Percentiles rank a stretch among this genome's conserved stretches.
Conservation (phyloP, 2,329 filamentous ascomycete species). For the Salinomyces thailandicus region DNA sequence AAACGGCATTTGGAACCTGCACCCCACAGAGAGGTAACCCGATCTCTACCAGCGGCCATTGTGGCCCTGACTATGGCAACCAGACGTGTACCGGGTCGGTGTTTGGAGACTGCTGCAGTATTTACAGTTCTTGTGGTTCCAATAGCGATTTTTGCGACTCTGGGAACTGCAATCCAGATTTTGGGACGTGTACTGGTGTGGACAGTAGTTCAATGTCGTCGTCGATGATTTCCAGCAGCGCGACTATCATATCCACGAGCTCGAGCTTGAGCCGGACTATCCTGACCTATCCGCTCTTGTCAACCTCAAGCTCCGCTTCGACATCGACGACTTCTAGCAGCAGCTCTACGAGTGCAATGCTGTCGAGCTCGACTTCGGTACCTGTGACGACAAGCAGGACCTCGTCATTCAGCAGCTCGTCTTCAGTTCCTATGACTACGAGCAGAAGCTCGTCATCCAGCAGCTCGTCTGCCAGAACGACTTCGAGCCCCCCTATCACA, state of each 20-base stretch:
- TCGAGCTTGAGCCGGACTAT: no score
- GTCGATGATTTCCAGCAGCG: neutral
- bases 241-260: neutral
- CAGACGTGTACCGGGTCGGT: slow-evolving; percentile 2
- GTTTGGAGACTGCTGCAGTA: slow-evolving; percentile 3
- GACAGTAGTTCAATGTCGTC: neutral
- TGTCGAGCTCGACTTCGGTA: slow-evolving; percentile 6
- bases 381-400: slow-evolving; percentile 3
- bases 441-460: slow-evolving; percentile 1
- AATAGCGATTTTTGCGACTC: slow-evolving; percentile 2
- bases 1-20: slow-evolving; percentile 5
- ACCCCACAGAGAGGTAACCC: slow-evolving; percentile 1
- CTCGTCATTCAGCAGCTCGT: slow-evolving; percentile 5
- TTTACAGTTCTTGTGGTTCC: slow-evolving; percentile 3
- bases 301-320: neutral
- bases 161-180: slow-evolving; percentile 3
- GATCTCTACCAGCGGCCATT: slow-evolving; percentile 2
- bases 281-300: neutral
- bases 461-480: slow-evolving; percentile 6
- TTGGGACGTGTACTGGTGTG: slow-evolving; percentile 1
- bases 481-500: slow-evolving; percentile 5
- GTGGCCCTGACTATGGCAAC: slow-evolving; percentile 1
- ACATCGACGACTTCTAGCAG: neutral
- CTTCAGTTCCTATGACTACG: slow-evolving; percentile 5
- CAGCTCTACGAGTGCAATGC: slow-evolving; percentile 1